Conservation (phyloP, 306 rosid genomes). For the Cucumis hystrix region DNA sequence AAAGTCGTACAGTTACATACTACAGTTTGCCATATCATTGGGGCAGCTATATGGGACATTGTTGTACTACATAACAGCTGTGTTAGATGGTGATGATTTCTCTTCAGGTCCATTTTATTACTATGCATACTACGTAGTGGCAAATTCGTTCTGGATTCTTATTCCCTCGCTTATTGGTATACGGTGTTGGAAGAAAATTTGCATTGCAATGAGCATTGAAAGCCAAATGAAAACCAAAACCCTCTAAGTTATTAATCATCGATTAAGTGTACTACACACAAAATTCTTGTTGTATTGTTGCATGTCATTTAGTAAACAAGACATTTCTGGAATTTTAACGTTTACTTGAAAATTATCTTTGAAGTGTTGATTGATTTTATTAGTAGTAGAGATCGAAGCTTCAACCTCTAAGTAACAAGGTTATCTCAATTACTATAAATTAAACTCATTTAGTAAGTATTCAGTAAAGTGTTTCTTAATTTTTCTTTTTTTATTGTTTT, state of each 20-base stretch:
- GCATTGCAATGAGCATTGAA: constrained; percentile 34
- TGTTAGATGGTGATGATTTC: constrained; percentile 70
- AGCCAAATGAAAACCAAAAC: constrained; percentile 53
- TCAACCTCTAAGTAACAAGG: too few species aligned
- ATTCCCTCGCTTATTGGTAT: constrained; percentile 49
- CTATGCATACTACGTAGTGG: constrained; percentile 58
- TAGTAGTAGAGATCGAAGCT: too few species aligned
- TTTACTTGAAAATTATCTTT: not conserved
- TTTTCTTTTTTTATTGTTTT: not conserved
- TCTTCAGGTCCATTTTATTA: constrained; percentile 47
- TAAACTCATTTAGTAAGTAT: not conserved
- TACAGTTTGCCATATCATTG: constrained; percentile 73
- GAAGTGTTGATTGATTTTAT: not conserved
- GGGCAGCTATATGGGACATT: constrained; percentile 75
- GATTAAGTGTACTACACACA: not conserved
- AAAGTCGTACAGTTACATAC: constrained; percentile 64
- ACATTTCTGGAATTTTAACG: not conserved
- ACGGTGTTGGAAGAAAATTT: constrained; percentile 73
- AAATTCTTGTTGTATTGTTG: not conserved
- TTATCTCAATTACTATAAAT: too few species aligned
- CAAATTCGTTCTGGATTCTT: constrained; percentile 61
- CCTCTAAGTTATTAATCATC: constrained; percentile 16
- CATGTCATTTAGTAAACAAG: not conserved
- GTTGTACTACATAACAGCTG: constrained; percentile 53
- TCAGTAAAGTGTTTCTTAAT: not conserved